Conservation (phyloP, 305 asterid genomes). For the Solanum hybrid region DNA sequence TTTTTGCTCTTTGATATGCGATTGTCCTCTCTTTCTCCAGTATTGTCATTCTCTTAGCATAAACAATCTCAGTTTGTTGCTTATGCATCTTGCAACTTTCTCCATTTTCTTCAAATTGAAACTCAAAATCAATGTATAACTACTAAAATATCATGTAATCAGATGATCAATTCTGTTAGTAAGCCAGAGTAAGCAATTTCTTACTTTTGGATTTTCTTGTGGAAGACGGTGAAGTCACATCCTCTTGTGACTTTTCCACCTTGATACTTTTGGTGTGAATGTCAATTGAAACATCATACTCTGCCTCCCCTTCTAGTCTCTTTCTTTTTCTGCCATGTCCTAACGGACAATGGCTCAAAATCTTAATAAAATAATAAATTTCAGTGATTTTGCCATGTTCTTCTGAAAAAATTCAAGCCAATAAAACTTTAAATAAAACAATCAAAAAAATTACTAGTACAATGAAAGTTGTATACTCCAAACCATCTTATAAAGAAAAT, state of each 20-base stretch:
- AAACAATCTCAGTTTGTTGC: background rate
- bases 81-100: background rate
- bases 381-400: background rate
- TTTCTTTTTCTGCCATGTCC: background rate
- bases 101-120: background rate
- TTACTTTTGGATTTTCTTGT: background rate
- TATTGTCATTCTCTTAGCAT: background rate
- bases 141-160: background rate
- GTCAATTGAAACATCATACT: conserved; percentile 7
- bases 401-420: background rate
- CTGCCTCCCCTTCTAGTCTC: background rate
- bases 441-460: background rate
- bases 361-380: background rate
- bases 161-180: background rate
- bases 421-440: background rate
- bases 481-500: background rate
- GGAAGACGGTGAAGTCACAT: background rate
- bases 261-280: background rate
- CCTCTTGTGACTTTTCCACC: background rate
- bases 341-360: background rate
- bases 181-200: background rate
- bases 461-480: background rate
- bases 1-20: too few relatives aligned
- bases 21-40: too few relatives aligned
- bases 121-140: background rate